Percentiles rank a stretch among this genome's conserved stretches.
Evolutionary conservation across 495 filamentous ascomycete genomes (phyloP).

Genomic region (Aspergillus saccharolyticus): DNA sequence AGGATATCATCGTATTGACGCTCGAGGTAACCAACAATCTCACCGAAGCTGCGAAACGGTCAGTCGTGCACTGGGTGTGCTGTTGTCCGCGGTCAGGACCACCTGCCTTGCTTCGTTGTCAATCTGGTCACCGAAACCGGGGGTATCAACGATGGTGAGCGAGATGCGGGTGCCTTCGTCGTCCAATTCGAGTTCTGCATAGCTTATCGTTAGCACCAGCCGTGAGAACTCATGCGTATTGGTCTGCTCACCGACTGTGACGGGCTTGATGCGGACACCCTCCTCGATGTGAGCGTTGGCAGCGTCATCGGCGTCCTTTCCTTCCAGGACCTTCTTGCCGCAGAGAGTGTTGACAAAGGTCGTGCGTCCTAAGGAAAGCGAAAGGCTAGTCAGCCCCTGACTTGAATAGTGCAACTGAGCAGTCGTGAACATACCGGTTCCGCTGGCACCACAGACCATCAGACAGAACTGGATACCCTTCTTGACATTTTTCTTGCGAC

Average conservation of each 20-base stretch:
- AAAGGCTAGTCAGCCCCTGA: slow-evolving; percentile 25
- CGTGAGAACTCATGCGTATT: background rate
- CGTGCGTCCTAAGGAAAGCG: slow-evolving; percentile 65
- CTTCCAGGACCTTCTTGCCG: slow-evolving; percentile 80
- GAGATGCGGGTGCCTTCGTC: slow-evolving; percentile 98
- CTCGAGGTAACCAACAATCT: slow-evolving; percentile 96
- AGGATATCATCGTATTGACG: slow-evolving; percentile 99
- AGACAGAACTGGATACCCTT: slow-evolving; percentile 99
- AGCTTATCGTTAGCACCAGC: background rate
- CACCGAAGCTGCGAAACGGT: slow-evolving; percentile 66
- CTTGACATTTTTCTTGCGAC: slow-evolving; percentile 99
- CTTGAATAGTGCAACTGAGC: background rate
- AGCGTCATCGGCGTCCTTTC: slow-evolving; percentile 88
- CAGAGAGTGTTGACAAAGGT: slow-evolving; percentile 99
- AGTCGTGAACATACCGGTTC: slow-evolving; percentile 68
- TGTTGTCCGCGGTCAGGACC: slow-evolving; percentile 5
- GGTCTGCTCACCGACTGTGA: slow-evolving; percentile 80
- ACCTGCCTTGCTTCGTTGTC: slow-evolving; percentile 95
- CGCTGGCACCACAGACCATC: slow-evolving; percentile 99
- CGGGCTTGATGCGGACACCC: slow-evolving; percentile 94
- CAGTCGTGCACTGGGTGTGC: slow-evolving; percentile 16
- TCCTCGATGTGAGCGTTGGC: slow-evolving; percentile 87
- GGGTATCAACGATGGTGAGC: slow-evolving; percentile 96
- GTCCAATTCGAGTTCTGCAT: slow-evolving; percentile 87
- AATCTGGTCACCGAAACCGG: slow-evolving; percentile 97